A percentile compares a stretch with the other conserved stretches of the same genome.
phyloP scores from a whole-genome alignment of 2,329 filamentous ascomycete genomes.

The Colletotrichum somersetense region DNA sequence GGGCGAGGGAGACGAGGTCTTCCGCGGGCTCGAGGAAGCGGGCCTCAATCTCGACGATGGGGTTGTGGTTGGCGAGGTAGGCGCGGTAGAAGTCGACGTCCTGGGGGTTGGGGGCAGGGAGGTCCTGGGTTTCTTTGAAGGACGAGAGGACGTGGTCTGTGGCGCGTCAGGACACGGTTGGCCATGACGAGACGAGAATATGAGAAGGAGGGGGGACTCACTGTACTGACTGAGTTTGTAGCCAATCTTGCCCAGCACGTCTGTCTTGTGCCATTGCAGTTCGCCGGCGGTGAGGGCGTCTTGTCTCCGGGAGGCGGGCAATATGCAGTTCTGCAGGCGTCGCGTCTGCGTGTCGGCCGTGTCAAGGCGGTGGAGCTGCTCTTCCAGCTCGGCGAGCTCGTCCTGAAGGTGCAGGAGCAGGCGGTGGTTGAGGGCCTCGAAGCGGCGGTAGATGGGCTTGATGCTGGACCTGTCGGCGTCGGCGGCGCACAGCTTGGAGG shows the following conservation, averaged over 20 bases:
- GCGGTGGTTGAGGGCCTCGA: conserved; percentile 85
- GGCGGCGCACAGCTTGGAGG: conserved; percentile 59
- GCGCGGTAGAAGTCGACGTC: conserved; percentile 65
- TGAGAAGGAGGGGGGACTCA: conserved; percentile 52
- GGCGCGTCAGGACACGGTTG: conserved; percentile 31
- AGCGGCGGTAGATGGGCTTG: conserved; percentile 82
- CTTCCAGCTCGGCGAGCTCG: conserved; percentile 84
- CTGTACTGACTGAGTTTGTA: conserved; percentile 77
- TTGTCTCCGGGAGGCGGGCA: conserved; percentile 71
- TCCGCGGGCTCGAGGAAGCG: conserved; percentile 68
- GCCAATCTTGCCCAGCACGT: conserved; percentile 72
- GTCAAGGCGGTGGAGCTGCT: conserved; percentile 80
- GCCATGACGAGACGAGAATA: background rate
- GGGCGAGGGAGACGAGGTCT: conserved; percentile 65
- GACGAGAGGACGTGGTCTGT: conserved; percentile 71
- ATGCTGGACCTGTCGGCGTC: conserved; percentile 46
- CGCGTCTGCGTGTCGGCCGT: conserved; percentile 64
- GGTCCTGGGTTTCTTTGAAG: conserved; percentile 65
- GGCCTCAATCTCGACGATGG: conserved; percentile 70
- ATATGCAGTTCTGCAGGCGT: conserved; percentile 56
- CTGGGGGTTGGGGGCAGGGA: conserved; percentile 60
- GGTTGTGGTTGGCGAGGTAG: conserved; percentile 67
- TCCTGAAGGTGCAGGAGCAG: conserved; percentile 87
- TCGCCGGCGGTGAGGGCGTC: conserved; percentile 66
- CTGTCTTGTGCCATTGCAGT: conserved; percentile 70